phyloP scores from a whole-genome alignment of 257 asterid genomes.

The Osmanthus fragrans region DNA sequence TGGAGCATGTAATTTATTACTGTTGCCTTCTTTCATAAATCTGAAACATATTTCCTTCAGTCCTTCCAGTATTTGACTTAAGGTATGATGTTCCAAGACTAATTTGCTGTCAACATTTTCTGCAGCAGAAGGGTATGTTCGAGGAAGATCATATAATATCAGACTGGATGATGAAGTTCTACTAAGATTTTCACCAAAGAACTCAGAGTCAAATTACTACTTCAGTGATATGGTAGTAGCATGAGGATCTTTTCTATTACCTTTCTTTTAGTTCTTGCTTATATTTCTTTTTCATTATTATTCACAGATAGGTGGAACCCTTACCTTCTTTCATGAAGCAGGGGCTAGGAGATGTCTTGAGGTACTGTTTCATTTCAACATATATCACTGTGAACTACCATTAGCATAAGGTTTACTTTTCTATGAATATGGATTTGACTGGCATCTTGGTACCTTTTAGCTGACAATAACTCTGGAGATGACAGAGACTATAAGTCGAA shows the following conservation, averaged over 20 bases:
- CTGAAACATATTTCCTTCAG: not conserved
- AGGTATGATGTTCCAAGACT: slow-evolving; percentile 31
- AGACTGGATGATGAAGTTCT: slow-evolving; percentile 88
- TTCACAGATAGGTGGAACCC: slow-evolving; percentile 92
- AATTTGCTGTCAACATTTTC: slow-evolving; percentile 55
- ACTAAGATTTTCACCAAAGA: slow-evolving; percentile 92
- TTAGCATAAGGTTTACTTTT: slow-evolving; percentile 15
- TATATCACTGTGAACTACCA: slow-evolving; percentile 20
- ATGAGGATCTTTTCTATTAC: slow-evolving; percentile 15
- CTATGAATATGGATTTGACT: slow-evolving; percentile 30
- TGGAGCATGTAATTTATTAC: slow-evolving; percentile 76
- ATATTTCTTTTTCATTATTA: not conserved
- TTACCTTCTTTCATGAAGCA: slow-evolving; percentile 88
- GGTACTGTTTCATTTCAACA: slow-evolving; percentile 48
- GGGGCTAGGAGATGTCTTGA: slow-evolving; percentile 93
- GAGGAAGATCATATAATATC: slow-evolving; percentile 96
- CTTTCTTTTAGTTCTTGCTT: not conserved
- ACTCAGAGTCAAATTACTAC: slow-evolving; percentile 88
- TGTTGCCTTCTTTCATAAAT: slow-evolving; percentile 22
- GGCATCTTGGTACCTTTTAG: slow-evolving; percentile 47
- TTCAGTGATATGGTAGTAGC: slow-evolving; percentile 91
- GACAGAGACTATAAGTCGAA: slow-evolving; percentile 73
- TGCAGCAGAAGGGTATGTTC: slow-evolving; percentile 98
- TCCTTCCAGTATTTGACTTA: slow-evolving; percentile 4
- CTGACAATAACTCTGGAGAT: slow-evolving; percentile 79